Base-by-base conservation (phyloP, 2,329 filamentous ascomycete genomes). In the Scedosporium dehoogii region DNA sequence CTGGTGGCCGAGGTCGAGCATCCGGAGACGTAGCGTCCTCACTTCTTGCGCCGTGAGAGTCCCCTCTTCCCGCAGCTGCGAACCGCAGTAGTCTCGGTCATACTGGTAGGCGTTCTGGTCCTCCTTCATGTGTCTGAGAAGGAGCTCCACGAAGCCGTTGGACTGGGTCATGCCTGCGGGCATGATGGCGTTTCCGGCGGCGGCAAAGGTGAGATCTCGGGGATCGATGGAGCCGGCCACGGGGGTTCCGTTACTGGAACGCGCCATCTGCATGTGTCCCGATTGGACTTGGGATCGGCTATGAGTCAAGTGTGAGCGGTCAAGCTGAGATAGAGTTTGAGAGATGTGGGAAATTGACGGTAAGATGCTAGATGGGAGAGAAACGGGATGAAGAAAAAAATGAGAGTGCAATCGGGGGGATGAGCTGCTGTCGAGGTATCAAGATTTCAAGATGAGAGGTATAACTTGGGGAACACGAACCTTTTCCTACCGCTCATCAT, bases 1-100 rank as follows among this genome's bases (percentile, higher is more conserved):
- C 65, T 78, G 75, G 64, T 80, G 78, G 23, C 73, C 70, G 27
- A 76, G 70, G 59, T 80, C 78, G 9, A 80, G 67, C 6, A 71
- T 68, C 18, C 78, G 76, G 60, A 79, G 68, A 66, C 78, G 76
- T 23, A 78, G 67, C 4, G 72, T 75, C 21, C 78, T 73, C 1
- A 66, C 67, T 66, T 80, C 78, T 62, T 75, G 72, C 0, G 77
- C 73, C 1, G 74, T 76, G 56, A 79, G 68, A 58, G 73, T 69
- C 4, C 66, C 64, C 5, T 67, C 67, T 1, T 64, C 62, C 48
- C 63, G 63, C 9, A 79, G 70, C 64, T 75, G 72, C 18, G 72
- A 67, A 7, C 67, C 66, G 65, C 75, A 78, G 67, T 74, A 79
- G n/a, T 75, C 72, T 4, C 76, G 64, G 63, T 80, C 78, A 61